phyloP scores from a whole-genome alignment of 192 early-diverging fungal genomes.

The Backusella macrospora region DNA sequence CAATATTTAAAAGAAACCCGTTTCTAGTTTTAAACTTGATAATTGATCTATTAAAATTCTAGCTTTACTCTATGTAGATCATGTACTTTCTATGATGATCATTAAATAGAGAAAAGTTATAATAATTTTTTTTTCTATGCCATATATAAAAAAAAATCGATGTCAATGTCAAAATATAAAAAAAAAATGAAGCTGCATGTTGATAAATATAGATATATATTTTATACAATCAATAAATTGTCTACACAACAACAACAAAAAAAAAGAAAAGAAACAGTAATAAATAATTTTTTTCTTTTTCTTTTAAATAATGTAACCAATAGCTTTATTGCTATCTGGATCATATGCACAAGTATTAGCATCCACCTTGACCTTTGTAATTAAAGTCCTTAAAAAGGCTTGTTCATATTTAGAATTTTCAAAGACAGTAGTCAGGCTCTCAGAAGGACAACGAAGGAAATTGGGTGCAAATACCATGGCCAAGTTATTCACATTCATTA shows the following conservation, averaged over 20 bases:
- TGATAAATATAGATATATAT: too few species aligned
- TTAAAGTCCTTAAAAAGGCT: slow-evolving; percentile 33
- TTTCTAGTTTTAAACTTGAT: too few species aligned
- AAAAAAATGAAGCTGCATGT: slow-evolving; percentile 5
- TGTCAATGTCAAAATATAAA: neutral
- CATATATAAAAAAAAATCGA: too few species aligned
- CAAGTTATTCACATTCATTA: slow-evolving; percentile 89
- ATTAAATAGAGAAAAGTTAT: too few species aligned
- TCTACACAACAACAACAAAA: too few species aligned
- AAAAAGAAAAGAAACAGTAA: neutral
- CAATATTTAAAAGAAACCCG: too few species aligned
- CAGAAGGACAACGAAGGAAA: slow-evolving; percentile 84
- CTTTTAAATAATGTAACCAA: neutral
- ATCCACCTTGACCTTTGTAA: slow-evolving; percentile 17
- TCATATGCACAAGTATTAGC: slow-evolving; percentile 5
- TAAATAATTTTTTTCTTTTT: neutral
- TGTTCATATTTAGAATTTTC: slow-evolving; percentile 54
- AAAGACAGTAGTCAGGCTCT: slow-evolving; percentile 63
- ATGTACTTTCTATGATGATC: too few species aligned
- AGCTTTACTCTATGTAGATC: too few species aligned
- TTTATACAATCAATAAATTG: too few species aligned
- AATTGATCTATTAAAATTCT: too few species aligned
- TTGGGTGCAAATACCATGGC: slow-evolving; percentile 98
- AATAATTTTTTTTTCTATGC: too few species aligned
- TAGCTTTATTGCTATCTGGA: neutral